Conservation (phyloP, 106 monocot genomes). For the Platanthera zijinensis region DNA sequence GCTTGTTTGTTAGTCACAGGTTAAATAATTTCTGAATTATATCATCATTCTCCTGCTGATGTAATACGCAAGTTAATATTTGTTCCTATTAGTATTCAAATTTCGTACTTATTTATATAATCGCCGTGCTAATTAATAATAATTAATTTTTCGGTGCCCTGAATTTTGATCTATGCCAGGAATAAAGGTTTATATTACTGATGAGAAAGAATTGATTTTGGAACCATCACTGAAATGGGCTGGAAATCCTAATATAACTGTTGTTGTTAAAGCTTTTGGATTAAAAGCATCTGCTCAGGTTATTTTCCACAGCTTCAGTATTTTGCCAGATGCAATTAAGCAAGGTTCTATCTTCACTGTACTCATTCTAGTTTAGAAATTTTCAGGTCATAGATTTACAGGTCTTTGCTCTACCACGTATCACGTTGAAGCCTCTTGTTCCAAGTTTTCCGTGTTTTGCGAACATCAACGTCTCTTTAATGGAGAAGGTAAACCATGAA, state of each 20-base stretch:
- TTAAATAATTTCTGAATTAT: too few species aligned
- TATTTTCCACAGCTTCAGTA: background rate
- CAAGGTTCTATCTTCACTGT: background rate
- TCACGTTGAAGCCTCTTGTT: slow-evolving; percentile 50
- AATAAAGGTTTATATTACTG: slow-evolving; percentile 32
- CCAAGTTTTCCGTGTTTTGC: slow-evolving; percentile 57
- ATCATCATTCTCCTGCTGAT: too few species aligned
- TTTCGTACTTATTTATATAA: background rate
- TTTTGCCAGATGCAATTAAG: background rate
- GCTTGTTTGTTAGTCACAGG: too few species aligned
- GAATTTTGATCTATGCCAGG: slow-evolving; percentile 13
- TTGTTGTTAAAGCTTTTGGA: slow-evolving; percentile 39
- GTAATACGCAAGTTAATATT: background rate
- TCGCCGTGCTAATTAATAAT: background rate
- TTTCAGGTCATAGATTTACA: slow-evolving; percentile 50
- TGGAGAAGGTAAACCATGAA: slow-evolving; percentile 40
- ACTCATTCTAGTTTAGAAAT: background rate
- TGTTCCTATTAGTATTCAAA: background rate
- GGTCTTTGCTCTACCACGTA: slow-evolving; percentile 45
- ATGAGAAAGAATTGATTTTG: slow-evolving; percentile 46
- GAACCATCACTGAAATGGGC: slow-evolving; percentile 55
- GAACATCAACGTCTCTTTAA: slow-evolving; percentile 45
- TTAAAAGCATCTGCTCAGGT: slow-evolving; percentile 44
- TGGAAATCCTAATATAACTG: slow-evolving; percentile 47
- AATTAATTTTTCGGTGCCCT: background rate